Percentiles rank a stretch among this genome's conserved stretches.
phyloP scores from a whole-genome alignment of 2,329 filamentous ascomycete genomes.

The Penicillium sp. region DNA sequence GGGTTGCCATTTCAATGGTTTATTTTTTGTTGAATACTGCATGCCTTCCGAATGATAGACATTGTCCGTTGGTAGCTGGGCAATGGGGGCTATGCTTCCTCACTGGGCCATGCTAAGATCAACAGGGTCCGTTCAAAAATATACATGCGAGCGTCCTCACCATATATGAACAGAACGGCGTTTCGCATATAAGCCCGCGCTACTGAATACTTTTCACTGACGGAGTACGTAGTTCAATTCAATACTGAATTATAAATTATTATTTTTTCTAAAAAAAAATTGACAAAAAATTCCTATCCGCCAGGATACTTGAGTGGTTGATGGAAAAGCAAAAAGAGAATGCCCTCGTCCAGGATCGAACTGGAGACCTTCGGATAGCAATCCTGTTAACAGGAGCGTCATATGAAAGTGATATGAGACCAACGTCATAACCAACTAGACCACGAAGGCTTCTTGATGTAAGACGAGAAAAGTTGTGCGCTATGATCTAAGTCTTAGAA shows the following conservation, averaged over 20 bases:
- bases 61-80: not conserved
- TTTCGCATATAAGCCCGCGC: too few relatives aligned
- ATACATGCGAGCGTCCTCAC: too few relatives aligned
- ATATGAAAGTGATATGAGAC: slow-evolving; percentile 24
- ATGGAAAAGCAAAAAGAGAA: not conserved
- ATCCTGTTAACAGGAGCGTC: slow-evolving; percentile 25
- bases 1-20: not conserved
- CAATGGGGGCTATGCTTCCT: not conserved
- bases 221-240: too few relatives aligned
- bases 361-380: slow-evolving; percentile 28
- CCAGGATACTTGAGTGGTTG: not conserved
- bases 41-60: not conserved
- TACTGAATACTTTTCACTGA: not conserved
- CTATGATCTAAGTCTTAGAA: rapidly evolving
- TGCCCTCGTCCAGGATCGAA: slow-evolving; percentile 27
- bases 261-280: too few relatives aligned
- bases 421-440: slow-evolving; percentile 28
- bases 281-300: not conserved
- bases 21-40: not conserved
- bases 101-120: not conserved
- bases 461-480: not conserved
- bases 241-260: too few relatives aligned
- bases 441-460: slow-evolving; percentile 18
- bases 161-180: too few relatives aligned
- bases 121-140: too few relatives aligned